Conservation (phyloP, 1,284 basidiomycete species). For the Ceratobasidium sp. region DNA sequence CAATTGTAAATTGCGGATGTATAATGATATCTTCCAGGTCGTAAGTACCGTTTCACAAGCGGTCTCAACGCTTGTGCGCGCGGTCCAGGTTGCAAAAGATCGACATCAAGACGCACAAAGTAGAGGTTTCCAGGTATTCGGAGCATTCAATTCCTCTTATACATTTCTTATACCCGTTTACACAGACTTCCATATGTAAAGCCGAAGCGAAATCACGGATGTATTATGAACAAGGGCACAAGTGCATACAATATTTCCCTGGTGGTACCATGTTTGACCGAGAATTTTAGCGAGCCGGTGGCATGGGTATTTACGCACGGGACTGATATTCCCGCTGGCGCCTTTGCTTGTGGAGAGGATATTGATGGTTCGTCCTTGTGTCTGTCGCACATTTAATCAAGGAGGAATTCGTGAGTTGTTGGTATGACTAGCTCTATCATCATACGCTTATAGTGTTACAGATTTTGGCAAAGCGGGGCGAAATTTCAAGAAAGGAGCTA, state of each 20-base stretch:
- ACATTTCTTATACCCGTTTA: not conserved
- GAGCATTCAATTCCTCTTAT: not conserved
- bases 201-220: slow-evolving; percentile 9
- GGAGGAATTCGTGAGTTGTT: slow-evolving; percentile 29
- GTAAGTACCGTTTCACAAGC: slow-evolving; percentile 7
- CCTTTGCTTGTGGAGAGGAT: slow-evolving; percentile 12
- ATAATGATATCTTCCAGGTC: too few species aligned
- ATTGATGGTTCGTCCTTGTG: slow-evolving; percentile 26
- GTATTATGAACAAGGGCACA: slow-evolving; percentile 26
- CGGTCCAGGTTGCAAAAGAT: slow-evolving; percentile 9
- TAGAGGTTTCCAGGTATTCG: slow-evolving; percentile 23
- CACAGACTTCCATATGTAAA: slow-evolving; percentile 15
- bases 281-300: not conserved
- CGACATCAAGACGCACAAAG: slow-evolving; percentile 17
- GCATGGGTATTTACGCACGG: slow-evolving; percentile 38
- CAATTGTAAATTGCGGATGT: too few species aligned
- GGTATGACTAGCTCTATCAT: not conserved
- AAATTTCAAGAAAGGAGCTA: slow-evolving; percentile 33
- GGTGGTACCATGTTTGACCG: not conserved
- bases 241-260: not conserved
- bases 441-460: not conserved
- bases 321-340: slow-evolving; percentile 13
- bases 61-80: not conserved
- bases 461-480: slow-evolving; percentile 36
- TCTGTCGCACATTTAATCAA: slow-evolving; percentile 27